Base-by-base conservation (phyloP, 768 basidiomycete species). In the Dacryopinax spathularia region DNA sequence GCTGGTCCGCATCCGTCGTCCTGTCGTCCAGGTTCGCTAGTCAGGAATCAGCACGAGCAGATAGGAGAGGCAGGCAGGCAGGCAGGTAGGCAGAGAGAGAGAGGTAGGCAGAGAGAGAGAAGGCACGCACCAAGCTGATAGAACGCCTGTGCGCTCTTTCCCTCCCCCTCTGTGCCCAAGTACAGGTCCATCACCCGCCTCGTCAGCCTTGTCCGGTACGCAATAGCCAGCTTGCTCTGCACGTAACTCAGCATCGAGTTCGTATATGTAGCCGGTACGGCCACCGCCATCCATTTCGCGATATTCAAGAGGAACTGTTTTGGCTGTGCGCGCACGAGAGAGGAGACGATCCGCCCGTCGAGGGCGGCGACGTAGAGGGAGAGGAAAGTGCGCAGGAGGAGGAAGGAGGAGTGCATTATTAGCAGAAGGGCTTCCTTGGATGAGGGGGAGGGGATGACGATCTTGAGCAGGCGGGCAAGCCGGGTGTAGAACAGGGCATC, bases 1-100 rank as follows among this genome's bases (percentile, higher is more conserved):
- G 92, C 88, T 96, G 92, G 72, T 97, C 93, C 16, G 91, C 88
- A 69, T 97, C 96, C 78, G 92, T 92, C 60, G 97, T 92, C 60
- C 95, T 80, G 71, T 97, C 95, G 71, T 97, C 94, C 68, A 98
- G 75, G 72, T 96, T 96, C 43, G 89, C 92, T 91, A 69, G 25
- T 62, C 29, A 29, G 22, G 9, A 29, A 56, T 16, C 22, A 35
- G 34, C 15, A 43, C 22, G 27, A 20, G 22, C 22, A 41, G 31
- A 36, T 1, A 63, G 34, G 20, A 65, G 34, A 12, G 41, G 35
- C 16, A 34, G 43, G 62, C 27, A 33, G 2, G 3, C 18, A 61
- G 5, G 34, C 16, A 6, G 18, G 15, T 33, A 27, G 22, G 31
- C 33, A 59, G 34, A 39, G 36, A 15, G 48, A 56, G 48, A 56